Evolutionary conservation across 768 basidiomycete genomes (phyloP), one percentile per base, ranked within the genome.

Genomic region (Kondoa malvinella): DNA sequence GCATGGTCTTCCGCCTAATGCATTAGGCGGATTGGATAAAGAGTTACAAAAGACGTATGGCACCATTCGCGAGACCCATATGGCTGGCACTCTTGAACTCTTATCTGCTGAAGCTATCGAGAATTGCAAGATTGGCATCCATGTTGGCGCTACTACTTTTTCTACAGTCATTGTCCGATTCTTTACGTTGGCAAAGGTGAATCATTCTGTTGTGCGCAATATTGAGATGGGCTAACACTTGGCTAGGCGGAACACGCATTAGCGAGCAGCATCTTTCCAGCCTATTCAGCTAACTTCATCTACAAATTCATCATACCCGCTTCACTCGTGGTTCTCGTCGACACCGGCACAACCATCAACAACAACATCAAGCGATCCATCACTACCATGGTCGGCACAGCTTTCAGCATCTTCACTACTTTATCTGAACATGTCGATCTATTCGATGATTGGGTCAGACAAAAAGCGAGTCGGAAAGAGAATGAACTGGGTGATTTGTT

Each of bases 381-480:
- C 27, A 67, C 70, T 40, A 56, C 73, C 3, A 64, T 71, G 30
- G 67, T 71, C 29, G 66, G 69, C 31, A 64, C 73, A 32, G 74
- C 74, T 14, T 73, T 73, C 66, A 67, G 65, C 0, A 71, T 67
- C 14, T 75, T 69, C 56, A n/a, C 50, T 8, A 73, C 72, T 56
- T 65, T 75, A 12, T 60, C 61, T 25, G 31, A 69, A 34, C 67
- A 71, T 1, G 32, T 12, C 12, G 56, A 60, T 29, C 68, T 66
- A 65, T 75, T 72, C 56, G 74, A 75, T 50, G 68, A 72, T 31
- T 70, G 70, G 67, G 67, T 75, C 25, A 25, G 72, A 64, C 34
- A 8, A 2, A 71, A 68, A 63, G 69, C 64, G 3, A 66, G 62
- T 1, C 31, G 73, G 64, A 73, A 75, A 64, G 74, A 73, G 67